phyloP scores from a whole-genome alignment of 441 rosid genomes.

The Arabidopsis lyrata region DNA sequence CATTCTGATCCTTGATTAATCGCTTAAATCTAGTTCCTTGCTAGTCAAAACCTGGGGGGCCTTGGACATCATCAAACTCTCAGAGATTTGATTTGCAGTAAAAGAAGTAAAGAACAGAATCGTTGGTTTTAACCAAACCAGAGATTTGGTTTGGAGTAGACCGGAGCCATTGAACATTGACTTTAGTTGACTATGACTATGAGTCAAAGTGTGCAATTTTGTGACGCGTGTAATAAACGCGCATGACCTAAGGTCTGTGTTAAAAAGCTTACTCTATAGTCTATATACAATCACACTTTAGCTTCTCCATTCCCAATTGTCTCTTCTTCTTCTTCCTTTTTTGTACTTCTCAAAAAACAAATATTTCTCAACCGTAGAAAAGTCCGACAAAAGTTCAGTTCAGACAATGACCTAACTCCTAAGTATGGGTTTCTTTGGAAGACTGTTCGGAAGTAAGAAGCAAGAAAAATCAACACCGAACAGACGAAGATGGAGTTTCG shows the following conservation, averaged over 20 bases:
- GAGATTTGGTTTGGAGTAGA: constrained; percentile 27
- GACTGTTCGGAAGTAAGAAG: constrained; percentile 70
- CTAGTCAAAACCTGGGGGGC: too few species aligned
- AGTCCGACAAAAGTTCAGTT: background rate
- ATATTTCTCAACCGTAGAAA: background rate
- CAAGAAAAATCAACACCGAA: constrained; percentile 35
- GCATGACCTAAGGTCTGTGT: constrained; percentile 19
- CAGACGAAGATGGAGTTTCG: constrained; percentile 56
- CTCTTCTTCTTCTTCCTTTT: background rate
- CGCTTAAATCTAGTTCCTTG: too few species aligned
- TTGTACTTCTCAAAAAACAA: background rate
- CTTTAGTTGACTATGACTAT: background rate
- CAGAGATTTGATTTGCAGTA: too few species aligned
- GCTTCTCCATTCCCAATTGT: constrained; percentile 30
- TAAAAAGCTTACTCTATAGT: constrained; percentile 23
- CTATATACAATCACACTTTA: constrained; percentile 16
- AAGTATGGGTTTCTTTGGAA: constrained; percentile 78
- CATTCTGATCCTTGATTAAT: too few species aligned
- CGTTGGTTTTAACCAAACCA: background rate
- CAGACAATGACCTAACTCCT: constrained; percentile 49
- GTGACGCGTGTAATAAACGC: constrained; percentile 29
- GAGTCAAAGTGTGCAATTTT: background rate
- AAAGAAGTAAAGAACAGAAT: too few species aligned
- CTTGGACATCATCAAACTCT: too few species aligned
- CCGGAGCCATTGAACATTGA: constrained; percentile 8